Conservation (phyloP, 2,329 filamentous ascomycete genomes). For the Dichotomopilus funicola region DNA sequence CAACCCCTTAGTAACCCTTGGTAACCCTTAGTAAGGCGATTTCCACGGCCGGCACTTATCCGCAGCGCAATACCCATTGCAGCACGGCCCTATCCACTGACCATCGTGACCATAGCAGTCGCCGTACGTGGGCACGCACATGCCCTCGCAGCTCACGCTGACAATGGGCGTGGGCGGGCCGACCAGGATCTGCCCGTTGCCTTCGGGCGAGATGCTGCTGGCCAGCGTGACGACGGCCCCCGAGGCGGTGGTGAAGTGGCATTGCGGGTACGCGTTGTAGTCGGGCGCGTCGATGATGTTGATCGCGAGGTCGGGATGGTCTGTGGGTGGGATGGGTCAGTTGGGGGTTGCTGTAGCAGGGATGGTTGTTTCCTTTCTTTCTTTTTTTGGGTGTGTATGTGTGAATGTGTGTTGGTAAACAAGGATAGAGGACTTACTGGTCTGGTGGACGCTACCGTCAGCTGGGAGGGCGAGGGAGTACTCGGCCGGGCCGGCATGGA, state of each 20-base stretch:
- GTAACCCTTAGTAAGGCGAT: neutral
- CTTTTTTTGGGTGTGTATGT: neutral
- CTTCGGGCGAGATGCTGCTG: conserved; percentile 26
- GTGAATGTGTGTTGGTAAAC: neutral
- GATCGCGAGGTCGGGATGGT: conserved; percentile 30
- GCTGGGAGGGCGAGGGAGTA: conserved; percentile 38
- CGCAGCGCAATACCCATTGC: conserved; percentile 38
- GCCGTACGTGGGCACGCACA: conserved; percentile 37
- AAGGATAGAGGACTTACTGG: conserved; percentile 27
- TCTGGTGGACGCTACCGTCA: conserved; percentile 34
- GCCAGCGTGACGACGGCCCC: conserved; percentile 28
- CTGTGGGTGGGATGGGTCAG: conserved; percentile 21
- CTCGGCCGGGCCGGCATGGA: conserved; percentile 36
- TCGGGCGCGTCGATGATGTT: conserved; percentile 30
- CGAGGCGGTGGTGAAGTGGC: conserved; percentile 36
- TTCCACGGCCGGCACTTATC: conserved; percentile 36
- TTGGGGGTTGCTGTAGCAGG: neutral
- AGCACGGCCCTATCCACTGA: conserved; percentile 35
- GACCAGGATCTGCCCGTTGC: conserved; percentile 36
- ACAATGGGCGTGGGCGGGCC: conserved; percentile 39
- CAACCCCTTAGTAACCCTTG: too few relatives aligned
- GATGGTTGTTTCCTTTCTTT: neutral
- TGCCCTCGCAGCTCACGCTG: conserved; percentile 37
- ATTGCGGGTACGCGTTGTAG: conserved; percentile 37
- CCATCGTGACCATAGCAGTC: conserved; percentile 32